Evolutionary conservation across 2,329 filamentous ascomycete species (phyloP), one percentile per base, ranked within the genome.

Genomic region (Cryphonectria nitschkei): DNA sequence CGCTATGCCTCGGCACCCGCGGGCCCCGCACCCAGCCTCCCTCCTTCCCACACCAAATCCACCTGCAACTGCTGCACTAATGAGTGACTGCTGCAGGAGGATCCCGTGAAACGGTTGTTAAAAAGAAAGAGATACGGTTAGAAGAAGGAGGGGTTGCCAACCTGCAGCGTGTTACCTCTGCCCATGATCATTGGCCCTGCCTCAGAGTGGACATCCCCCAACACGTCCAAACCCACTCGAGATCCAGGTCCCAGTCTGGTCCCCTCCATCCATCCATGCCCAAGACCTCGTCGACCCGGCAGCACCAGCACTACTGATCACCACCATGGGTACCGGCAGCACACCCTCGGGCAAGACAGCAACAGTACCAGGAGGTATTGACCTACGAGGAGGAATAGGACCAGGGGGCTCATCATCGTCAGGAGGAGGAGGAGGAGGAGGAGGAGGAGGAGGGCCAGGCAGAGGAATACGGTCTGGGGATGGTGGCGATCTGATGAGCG

Each of bases 301-400:
- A 22, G 46, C 46, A 50, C 22, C 50, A 56, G 8, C 2, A 56
- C n/a, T n/a, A 29, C n/a, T 29, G 22, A 29, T 50, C 54, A 46
- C n/a, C 61, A 69, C 41, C n/a, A 69, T 71, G 70, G 66, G 54
- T 32, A 54, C 67, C 52, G 54, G 61, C 69, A 63, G 43, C 67
- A 69, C 61, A 41, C n/a, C 52, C 50, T 62, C 70, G 58, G 67
- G 65, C 34, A 68, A 56, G 65, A 26, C 26, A 32, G 41, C 37
- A n/a, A 11, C 46, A 50, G 46, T 9, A n/a, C 46, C 19, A 11
- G 46, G 46, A 50, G 22, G 46, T 19, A 50, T 50, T n/a, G 22
- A 50, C 46, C 22, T 50, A 19, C 46, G 39, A 50, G 46, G 46
- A 50, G 46, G 46, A n/a, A 9, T 50, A 50, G 46, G 46, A n/a